Evolutionary conservation across 768 basidiomycete species (phyloP).

Genomic region (Ramaria sp.): DNA sequence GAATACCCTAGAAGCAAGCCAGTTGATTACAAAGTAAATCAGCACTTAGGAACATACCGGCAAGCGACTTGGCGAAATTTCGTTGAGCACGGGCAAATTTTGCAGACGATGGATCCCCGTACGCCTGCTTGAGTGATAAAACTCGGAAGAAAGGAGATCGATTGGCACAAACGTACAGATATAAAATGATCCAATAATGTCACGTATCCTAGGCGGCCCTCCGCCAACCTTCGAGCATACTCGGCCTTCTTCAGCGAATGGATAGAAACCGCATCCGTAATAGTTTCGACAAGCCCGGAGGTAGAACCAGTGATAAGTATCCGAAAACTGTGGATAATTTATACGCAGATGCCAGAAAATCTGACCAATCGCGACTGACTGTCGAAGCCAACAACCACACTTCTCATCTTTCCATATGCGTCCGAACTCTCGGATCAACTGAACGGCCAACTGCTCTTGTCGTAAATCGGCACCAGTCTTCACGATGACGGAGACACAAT

Average conservation of each 20-base stretch:
- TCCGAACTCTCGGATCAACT: constrained; percentile 88
- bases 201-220: constrained; percentile 76
- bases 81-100: constrained; percentile 85
- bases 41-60: constrained; percentile 35
- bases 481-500: constrained; percentile 94
- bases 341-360: not conserved
- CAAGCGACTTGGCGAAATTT: constrained; percentile 88
- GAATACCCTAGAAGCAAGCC: constrained; percentile 60
- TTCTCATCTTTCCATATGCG: constrained; percentile 93
- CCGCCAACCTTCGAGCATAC: constrained; percentile 79
- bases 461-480: constrained; percentile 95
- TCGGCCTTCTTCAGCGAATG: constrained; percentile 99
- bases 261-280: constrained; percentile 95
- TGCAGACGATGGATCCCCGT: constrained; percentile 79
- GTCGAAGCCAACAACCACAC: constrained; percentile 87
- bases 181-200: constrained; percentile 88
- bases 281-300: constrained; percentile 94
- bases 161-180: constrained; percentile 39
- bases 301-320: constrained; percentile 90
- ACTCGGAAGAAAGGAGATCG: not conserved
- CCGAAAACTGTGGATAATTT: constrained; percentile 56
- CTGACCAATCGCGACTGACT: constrained; percentile 34
- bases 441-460: constrained; percentile 95
- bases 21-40: not conserved
- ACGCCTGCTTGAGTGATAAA: constrained; percentile 44